These are phyloP conservation scores for Jamesozyma lodderae DNA, from an alignment of 805 yeast genomes.

Conservation along the genomic window DNA sequence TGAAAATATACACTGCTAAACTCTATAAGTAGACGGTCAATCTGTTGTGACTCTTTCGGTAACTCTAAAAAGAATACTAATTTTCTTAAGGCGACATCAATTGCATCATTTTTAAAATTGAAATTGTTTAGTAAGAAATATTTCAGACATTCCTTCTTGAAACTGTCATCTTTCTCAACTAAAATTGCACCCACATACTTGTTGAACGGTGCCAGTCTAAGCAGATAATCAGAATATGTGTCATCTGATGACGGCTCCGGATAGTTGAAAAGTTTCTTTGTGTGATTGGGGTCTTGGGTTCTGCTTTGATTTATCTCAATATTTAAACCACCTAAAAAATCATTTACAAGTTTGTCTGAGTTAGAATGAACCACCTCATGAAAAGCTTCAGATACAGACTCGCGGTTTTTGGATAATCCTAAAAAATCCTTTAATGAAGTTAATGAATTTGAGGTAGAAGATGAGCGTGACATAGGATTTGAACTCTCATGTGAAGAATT, in stretches of 20 bases:
- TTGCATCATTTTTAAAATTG: constrained; percentile 44
- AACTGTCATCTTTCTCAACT: constrained; percentile 22
- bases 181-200: constrained; percentile 26
- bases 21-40: constrained; percentile 53
- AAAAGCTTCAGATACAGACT: too few relatives aligned
- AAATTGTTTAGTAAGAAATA: constrained; percentile 30
- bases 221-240: constrained; percentile 21
- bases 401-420: too few relatives aligned
- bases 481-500: too few relatives aligned
- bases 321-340: too few relatives aligned
- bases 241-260: constrained; percentile 13
- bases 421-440: too few relatives aligned
- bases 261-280: too few relatives aligned
- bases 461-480: too few relatives aligned
- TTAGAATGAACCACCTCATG: too few relatives aligned
- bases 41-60: constrained; percentile 69
- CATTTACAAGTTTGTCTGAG: too few relatives aligned
- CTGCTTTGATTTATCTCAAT: too few relatives aligned
- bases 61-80: constrained; percentile 48
- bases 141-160: constrained; percentile 21
- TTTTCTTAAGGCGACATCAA: constrained; percentile 58
- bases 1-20: constrained; percentile 45
- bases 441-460: too few relatives aligned
- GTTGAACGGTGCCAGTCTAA: constrained; percentile 26
- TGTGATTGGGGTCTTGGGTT: too few relatives aligned